Conservation (phyloP, 1,284 basidiomycete genomes). For the Coniferiporia sulphurascens region DNA sequence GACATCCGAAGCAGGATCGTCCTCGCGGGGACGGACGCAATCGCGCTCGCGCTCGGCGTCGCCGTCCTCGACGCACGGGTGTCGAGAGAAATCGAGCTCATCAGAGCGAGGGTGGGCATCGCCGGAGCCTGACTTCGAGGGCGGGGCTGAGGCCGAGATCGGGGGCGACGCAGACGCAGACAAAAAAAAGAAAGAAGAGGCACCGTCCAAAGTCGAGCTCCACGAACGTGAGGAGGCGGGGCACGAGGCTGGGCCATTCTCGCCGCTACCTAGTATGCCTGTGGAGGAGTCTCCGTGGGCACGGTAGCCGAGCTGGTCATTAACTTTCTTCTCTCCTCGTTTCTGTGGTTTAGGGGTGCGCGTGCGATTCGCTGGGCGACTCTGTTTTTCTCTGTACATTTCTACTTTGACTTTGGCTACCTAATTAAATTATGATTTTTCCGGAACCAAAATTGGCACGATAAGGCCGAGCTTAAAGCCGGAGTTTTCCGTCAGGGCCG, state of each 20-base stretch:
- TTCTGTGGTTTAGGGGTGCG: not conserved
- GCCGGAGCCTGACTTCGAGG: not conserved
- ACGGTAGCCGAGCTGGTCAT: not conserved
- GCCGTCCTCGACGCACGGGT: not conserved
- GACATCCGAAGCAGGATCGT: not conserved
- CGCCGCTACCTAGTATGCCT: not conserved
- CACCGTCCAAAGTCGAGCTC: not conserved
- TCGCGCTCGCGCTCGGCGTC: not conserved
- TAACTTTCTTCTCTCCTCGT: not conserved
- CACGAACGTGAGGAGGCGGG: not conserved
- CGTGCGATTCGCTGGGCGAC: too few relatives aligned
- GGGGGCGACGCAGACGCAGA: not conserved
- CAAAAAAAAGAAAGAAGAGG: not conserved
- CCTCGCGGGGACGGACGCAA: not conserved
- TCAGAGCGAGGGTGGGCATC: not conserved
- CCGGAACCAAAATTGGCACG: too few relatives aligned
- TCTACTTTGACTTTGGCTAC: too few relatives aligned
- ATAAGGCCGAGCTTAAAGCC: too few relatives aligned
- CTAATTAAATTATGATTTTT: too few relatives aligned
- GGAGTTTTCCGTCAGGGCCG: too few relatives aligned
- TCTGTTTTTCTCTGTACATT: too few relatives aligned
- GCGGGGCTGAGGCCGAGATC: not conserved
- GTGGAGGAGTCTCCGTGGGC: constrained; percentile 7
- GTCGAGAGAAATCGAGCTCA: not conserved
- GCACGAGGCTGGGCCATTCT: not conserved